Conservation (phyloP, 2,329 filamentous ascomycete species). For the Venturia carpophila region DNA sequence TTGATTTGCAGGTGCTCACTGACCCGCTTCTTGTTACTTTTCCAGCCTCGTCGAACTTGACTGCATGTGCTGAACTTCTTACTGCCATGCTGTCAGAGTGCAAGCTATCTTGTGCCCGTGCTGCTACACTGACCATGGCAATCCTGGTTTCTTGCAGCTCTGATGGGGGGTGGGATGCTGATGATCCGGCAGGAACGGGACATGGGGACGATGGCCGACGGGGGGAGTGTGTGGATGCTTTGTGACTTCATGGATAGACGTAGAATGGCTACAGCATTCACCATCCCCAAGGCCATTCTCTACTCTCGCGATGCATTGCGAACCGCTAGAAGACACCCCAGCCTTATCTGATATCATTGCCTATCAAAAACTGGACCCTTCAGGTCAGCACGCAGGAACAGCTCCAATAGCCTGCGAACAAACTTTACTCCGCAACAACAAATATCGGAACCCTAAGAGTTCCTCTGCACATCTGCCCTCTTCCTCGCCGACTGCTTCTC, state of each 20-base stretch:
- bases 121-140: too few relatives aligned
- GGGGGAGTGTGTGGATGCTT: too few relatives aligned
- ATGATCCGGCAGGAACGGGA: neutral
- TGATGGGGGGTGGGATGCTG: too few relatives aligned
- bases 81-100: too few relatives aligned
- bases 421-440: neutral
- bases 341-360: constrained; percentile 9
- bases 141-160: too few relatives aligned
- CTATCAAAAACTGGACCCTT: constrained; percentile 5
- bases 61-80: neutral
- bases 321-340: neutral
- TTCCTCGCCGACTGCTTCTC: neutral
- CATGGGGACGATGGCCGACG: neutral
- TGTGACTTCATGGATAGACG: too few relatives aligned
- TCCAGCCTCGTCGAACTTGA: neutral
- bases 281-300: too few relatives aligned
- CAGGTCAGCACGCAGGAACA: neutral
- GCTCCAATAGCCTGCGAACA: neutral
- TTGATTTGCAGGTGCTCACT: neutral
- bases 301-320: too few relatives aligned
- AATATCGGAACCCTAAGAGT: neutral
- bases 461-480: neutral
- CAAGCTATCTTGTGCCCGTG: too few relatives aligned
- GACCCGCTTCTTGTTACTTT: neutral
- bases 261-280: too few relatives aligned